Evolutionary conservation across 441 rosid genomes (phyloP).

Genomic region (Isatis lusitanica): DNA sequence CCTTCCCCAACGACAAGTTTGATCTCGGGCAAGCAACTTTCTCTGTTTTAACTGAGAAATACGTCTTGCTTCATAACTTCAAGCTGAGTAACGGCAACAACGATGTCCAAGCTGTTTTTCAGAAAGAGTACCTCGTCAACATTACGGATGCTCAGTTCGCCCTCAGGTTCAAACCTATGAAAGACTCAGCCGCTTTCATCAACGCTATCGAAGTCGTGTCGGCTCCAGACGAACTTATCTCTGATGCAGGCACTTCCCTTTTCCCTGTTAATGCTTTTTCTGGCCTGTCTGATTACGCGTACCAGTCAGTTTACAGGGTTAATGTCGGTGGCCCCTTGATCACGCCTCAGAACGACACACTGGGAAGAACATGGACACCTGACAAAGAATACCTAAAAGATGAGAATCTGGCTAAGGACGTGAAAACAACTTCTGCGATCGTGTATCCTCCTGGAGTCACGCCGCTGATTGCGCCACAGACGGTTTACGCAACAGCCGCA

Average conservation of each 20-base stretch:
- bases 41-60: conserved; percentile 45
- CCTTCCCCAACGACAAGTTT: conserved; percentile 37
- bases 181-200: conserved; percentile 63
- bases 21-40: conserved; percentile 52
- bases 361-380: conserved; percentile 23
- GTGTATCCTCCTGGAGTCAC: conserved; percentile 37
- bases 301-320: conserved; percentile 43
- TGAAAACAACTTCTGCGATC: conserved; percentile 22
- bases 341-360: conserved; percentile 21
- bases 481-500: conserved; percentile 36
- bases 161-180: conserved; percentile 50
- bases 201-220: conserved; percentile 76
- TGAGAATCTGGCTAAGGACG: conserved; percentile 34
- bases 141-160: conserved; percentile 42
- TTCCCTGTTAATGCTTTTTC: conserved; percentile 43
- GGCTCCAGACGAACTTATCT: conserved; percentile 49
- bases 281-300: conserved; percentile 44
- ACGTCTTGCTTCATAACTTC: conserved; percentile 60
- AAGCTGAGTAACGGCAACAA: conserved; percentile 31
- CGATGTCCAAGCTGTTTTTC: conserved; percentile 18
- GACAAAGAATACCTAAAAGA: conserved; percentile 30
- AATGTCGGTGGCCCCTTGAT: conserved; percentile 25
- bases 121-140: conserved; percentile 60
- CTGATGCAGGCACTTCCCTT: conserved; percentile 50
- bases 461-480: conserved; percentile 44